Conservation (phyloP, 2,329 filamentous ascomycete genomes). For the Diaporthe citrichinensis region DNA sequence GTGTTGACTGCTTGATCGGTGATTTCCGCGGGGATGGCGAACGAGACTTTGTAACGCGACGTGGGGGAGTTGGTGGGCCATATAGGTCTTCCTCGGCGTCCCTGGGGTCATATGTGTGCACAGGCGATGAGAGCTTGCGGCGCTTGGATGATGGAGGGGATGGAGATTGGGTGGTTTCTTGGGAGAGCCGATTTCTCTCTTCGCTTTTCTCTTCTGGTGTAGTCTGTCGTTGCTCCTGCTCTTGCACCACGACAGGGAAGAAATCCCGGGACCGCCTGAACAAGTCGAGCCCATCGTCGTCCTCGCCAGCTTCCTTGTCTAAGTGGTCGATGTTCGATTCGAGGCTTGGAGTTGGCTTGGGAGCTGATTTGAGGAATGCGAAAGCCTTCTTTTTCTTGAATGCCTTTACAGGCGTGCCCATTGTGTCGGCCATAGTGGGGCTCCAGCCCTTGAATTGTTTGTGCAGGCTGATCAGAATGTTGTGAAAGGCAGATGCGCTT, state of each 20-base stretch:
- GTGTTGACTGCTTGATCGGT: slow-evolving; percentile 7
- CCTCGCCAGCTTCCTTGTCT: slow-evolving; percentile 33
- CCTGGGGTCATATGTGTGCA: neutral
- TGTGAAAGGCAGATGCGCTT: neutral
- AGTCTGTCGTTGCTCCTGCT: slow-evolving; percentile 41
- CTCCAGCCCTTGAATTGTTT: neutral
- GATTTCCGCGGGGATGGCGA: neutral
- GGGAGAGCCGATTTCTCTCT: neutral
- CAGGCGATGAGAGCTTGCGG: slow-evolving; percentile 37
- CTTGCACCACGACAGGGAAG: slow-evolving; percentile 55
- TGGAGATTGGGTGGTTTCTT: slow-evolving; percentile 6
- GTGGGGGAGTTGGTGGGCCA: slow-evolving; percentile 39
- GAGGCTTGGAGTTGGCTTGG: neutral
- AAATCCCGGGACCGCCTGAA: slow-evolving; percentile 67
- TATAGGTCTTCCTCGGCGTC: slow-evolving; percentile 38
- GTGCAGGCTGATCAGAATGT: neutral
- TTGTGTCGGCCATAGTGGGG: slow-evolving; percentile 32
- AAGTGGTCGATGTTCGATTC: neutral
- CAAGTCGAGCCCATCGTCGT: slow-evolving; percentile 57
- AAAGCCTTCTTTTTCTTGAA: slow-evolving; percentile 45
- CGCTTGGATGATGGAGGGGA: slow-evolving; percentile 35
- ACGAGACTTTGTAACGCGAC: slow-evolving; percentile 1
- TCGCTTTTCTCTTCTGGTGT: slow-evolving; percentile 34
- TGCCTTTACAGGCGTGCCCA: slow-evolving; percentile 26
- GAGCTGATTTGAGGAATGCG: slow-evolving; percentile 45